Percentiles rank a stretch among this genome's conserved stretches.
Evolutionary conservation across 805 yeast genomes (phyloP).

Genomic region (Spencermartinsiella europaea): DNA sequence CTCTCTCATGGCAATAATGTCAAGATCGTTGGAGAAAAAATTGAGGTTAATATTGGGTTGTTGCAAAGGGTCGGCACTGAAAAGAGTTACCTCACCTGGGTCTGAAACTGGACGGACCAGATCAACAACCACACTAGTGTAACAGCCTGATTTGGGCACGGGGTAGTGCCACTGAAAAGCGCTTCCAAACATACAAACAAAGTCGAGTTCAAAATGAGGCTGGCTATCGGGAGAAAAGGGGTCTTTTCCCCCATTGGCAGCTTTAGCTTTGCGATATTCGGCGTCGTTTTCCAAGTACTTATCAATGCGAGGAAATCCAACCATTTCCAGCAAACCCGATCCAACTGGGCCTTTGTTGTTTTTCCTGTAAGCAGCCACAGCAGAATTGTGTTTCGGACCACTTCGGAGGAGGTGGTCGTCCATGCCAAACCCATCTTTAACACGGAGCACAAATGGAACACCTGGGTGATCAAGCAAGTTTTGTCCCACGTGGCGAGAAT

Average conservation of each 20-base stretch:
- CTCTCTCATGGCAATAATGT: constrained; percentile 30
- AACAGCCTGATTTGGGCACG: constrained; percentile 29
- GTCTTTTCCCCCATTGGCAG: constrained; percentile 28
- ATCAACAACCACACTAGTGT: constrained; percentile 27
- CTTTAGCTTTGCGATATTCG: constrained; percentile 20
- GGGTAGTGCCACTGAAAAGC: constrained; percentile 18
- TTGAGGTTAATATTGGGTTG: constrained; percentile 28
- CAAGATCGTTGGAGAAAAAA: constrained; percentile 31
- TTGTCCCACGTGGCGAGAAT: constrained; percentile 32
- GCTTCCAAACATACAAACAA: constrained; percentile 26
- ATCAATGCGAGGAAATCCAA: constrained; percentile 28
- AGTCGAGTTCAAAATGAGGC: constrained; percentile 28
- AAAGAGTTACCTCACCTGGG: constrained; percentile 27
- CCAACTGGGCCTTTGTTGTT: constrained; percentile 23
- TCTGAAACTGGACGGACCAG: constrained; percentile 29
- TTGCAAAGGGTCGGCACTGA: constrained; percentile 25
- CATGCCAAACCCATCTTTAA: constrained; percentile 25
- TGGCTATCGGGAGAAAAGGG: constrained; percentile 29
- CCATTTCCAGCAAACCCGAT: constrained; percentile 22
- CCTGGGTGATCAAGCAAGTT: constrained; percentile 33
- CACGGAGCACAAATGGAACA: constrained; percentile 26
- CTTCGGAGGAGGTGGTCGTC: constrained; percentile 23
- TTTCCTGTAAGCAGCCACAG: constrained; percentile 17
- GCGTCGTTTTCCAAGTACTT: constrained; percentile 25
- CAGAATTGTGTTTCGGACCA: constrained; percentile 19